Percentiles rank a stretch among this genome's conserved stretches.
phyloP scores from a whole-genome alignment of 768 basidiomycete species.

The Auriscalpium vulgare region DNA sequence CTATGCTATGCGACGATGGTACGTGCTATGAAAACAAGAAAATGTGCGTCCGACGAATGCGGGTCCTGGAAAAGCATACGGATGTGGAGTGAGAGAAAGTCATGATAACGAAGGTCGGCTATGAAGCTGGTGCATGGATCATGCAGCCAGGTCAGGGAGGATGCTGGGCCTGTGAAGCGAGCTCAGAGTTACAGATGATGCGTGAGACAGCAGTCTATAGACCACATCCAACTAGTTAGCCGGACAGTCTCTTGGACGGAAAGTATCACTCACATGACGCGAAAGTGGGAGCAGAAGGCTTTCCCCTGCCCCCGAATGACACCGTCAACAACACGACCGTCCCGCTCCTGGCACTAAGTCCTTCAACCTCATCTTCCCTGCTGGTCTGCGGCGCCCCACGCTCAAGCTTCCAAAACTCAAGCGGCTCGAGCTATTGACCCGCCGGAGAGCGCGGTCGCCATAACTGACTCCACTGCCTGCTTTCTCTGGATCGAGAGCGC shows the following conservation, averaged over 20 bases:
- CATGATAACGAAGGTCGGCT: constrained; percentile 31
- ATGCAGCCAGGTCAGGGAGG: too few species aligned
- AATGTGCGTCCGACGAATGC: constrained; percentile 11
- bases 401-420: constrained; percentile 81
- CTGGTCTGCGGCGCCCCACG: constrained; percentile 47
- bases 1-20: constrained; percentile 1
- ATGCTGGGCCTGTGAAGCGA: too few species aligned
- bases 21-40: constrained; percentile 2
- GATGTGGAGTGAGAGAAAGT: constrained; percentile 21
- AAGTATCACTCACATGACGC: not conserved
- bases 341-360: constrained; percentile 52
- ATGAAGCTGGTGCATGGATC: constrained; percentile 20
- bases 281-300: not conserved
- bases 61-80: constrained; percentile 12
- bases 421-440: constrained; percentile 87
- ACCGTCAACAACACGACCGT: constrained; percentile 51
- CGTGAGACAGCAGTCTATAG: too few species aligned
- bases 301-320: not conserved
- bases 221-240: not conserved
- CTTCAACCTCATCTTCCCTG: constrained; percentile 53
- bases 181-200: too few species aligned
- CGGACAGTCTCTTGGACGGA: constrained; percentile 1
- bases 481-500: constrained; percentile 86
- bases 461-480: constrained; percentile 94
- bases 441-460: constrained; percentile 85